Evolutionary conservation across 1,139 yeast species (phyloP).

Genomic region (Lodderomyces pseudojiufengensis): DNA sequence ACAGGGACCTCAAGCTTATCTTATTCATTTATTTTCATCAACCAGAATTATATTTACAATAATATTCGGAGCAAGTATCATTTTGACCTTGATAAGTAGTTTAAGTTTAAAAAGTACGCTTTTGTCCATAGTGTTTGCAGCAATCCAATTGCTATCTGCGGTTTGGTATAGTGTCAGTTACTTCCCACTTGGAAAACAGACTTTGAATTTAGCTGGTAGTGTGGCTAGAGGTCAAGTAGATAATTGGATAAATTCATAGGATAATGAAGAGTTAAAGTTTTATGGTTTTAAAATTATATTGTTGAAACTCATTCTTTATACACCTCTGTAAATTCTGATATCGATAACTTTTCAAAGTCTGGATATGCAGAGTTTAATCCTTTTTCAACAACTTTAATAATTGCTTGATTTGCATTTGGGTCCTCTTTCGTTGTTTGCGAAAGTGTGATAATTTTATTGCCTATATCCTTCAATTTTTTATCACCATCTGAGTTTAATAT

Average conservation of each 20-base stretch:
- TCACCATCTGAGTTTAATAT: conserved; percentile 18
- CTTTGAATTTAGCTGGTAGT: conserved; percentile 48
- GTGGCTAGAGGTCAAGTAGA: conserved; percentile 60
- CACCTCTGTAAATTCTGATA: conserved; percentile 12
- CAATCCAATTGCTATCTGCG: conserved; percentile 49
- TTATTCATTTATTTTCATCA: conserved; percentile 45
- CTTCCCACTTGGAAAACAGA: conserved; percentile 59
- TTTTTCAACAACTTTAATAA: conserved; percentile 44
- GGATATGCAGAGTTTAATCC: conserved; percentile 37
- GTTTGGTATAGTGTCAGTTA: conserved; percentile 59
- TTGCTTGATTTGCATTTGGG: conserved; percentile 33
- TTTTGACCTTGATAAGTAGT: conserved; percentile 47
- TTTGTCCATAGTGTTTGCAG: conserved; percentile 49
- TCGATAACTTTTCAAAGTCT: conserved; percentile 18
- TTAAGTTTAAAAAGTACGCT: conserved; percentile 45
- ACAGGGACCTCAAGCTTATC: conserved; percentile 50
- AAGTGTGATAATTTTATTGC: conserved; percentile 25
- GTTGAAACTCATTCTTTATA: conserved; percentile 13
- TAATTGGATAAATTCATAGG: conserved; percentile 48
- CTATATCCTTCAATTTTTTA: conserved; percentile 21
- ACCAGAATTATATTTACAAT: conserved; percentile 52
- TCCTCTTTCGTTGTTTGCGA: conserved; percentile 24
- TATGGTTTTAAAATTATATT: no score
- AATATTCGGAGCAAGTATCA: conserved; percentile 46
- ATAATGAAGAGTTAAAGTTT: no score